Evolutionary conservation across 164 flowering plant species (phyloP), one percentile per base, ranked within the genome.

Genomic region (Kingdonia uniflora): DNA sequence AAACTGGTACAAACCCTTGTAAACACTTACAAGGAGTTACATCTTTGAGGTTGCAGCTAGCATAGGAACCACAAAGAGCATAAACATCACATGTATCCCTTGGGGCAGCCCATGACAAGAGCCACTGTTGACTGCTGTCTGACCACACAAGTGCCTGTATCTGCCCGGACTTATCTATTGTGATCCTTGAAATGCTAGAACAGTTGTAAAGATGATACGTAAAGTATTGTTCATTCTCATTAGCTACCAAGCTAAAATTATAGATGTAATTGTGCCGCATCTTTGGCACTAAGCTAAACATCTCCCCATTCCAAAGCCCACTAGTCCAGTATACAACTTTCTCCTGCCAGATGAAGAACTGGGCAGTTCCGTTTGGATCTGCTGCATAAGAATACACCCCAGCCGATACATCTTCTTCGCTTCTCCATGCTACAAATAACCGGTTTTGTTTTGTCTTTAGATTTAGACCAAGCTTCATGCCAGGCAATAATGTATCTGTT

Each of bases 401-500:
- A 14, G 45, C 24, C 19, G 56, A 5, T 38, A 43, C 43, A 11
- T 52, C 45, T 20, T 52, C 45, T 39, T 13, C 56, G 20, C 33
- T 52, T 52, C 13, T 52, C 56, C 56, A 40, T 39, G 56, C 35
- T 21, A 15, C 15, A 14, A 52, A 22, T 2, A 39, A 22, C 10
- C 17, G n/a, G 19, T 52, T 52, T 41, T 39, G 56, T 17, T 39
- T 39, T 7, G 45, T 52, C 26, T 40, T 52, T 21, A 52, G 45
- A 23, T 52, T 39, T 26, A n/a, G 19, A 14, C 56, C 56, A 7
- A 40, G 19, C 19, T 52, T 52, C 56, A 52, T 52, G 29, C 45
- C 56, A 14, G 56, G 56, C 8, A 52, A 41, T 2, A 52, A 52
- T 21, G 56, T 20, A 21, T 52, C 56, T n/a, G 42, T 43, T 6